Conservation (phyloP, 768 basidiomycete species). For the Podaxis rugospora region DNA sequence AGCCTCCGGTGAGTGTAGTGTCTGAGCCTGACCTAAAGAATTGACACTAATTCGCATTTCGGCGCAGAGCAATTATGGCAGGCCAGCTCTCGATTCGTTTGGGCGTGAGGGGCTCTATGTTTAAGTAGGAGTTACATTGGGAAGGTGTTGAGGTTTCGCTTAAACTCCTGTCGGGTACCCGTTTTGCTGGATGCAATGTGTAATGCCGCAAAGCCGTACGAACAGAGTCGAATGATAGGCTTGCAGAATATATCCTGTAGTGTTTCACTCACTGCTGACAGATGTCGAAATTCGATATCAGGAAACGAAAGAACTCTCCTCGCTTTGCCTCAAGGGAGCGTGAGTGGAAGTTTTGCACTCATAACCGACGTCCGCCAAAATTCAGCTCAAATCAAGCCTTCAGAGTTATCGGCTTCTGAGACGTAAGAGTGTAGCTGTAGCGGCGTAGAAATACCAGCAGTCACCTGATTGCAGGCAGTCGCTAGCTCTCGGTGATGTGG, state of each 20-base stretch:
- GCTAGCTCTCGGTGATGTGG: neutral
- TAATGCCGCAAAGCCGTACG: no score
- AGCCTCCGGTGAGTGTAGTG: constrained; percentile 28
- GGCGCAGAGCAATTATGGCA: neutral
- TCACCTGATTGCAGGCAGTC: no score
- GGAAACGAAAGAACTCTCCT: no score
- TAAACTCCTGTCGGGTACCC: no score
- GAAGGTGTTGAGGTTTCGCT: neutral
- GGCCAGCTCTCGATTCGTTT: constrained; percentile 2
- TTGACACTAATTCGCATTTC: neutral
- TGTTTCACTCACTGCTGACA: neutral
- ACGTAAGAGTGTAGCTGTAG: neutral
- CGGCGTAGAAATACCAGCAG: neutral
- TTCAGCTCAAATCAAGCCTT: neutral
- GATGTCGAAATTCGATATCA: no score
- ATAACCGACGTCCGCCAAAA: neutral
- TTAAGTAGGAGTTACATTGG: neutral
- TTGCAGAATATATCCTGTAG: neutral
- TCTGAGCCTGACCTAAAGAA: neutral
- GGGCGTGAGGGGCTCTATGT: neutral
- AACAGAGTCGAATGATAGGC: no score
- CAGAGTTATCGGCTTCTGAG: neutral
- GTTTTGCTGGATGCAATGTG: no score
- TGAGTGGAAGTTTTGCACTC: neutral
- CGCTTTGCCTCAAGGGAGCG: no score